Evolutionary conservation across 2,329 filamentous ascomycete species (phyloP).

Genomic region (Hymenoscyphus salicellus): DNA sequence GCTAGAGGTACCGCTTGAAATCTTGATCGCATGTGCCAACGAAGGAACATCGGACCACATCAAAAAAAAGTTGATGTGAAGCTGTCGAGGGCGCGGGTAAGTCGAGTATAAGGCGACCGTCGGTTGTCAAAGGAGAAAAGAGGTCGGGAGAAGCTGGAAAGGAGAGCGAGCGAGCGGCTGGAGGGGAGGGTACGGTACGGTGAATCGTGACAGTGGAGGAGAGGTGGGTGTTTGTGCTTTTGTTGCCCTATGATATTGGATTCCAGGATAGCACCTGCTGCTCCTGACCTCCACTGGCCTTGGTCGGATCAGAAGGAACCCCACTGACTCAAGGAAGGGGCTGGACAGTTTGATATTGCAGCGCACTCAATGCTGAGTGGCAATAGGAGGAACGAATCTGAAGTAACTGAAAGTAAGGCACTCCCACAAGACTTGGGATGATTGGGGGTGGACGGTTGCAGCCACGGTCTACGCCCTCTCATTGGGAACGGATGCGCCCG

Average conservation of each 20-base stretch:
- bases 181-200: not conserved
- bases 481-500: not conserved
- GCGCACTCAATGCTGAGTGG: not conserved
- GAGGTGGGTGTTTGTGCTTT: not conserved
- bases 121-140: not conserved
- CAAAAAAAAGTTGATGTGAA: not conserved
- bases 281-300: not conserved
- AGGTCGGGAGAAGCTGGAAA: not conserved
- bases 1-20: not conserved
- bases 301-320: not conserved
- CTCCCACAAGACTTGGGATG: not conserved
- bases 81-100: not conserved
- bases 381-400: not conserved
- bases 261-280: constrained; percentile 2
- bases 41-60: constrained; percentile 1
- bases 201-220: not conserved
- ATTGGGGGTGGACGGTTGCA: not conserved
- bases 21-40: not conserved
- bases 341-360: not conserved
- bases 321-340: not conserved
- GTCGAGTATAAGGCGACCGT: not conserved
- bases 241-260: constrained; percentile 1
- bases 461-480: not conserved
- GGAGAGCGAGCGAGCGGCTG: not conserved
- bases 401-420: too few species aligned